Evolutionary conservation across 2,329 filamentous ascomycete species (phyloP).

Genomic region (Penicillium frequentans): DNA sequence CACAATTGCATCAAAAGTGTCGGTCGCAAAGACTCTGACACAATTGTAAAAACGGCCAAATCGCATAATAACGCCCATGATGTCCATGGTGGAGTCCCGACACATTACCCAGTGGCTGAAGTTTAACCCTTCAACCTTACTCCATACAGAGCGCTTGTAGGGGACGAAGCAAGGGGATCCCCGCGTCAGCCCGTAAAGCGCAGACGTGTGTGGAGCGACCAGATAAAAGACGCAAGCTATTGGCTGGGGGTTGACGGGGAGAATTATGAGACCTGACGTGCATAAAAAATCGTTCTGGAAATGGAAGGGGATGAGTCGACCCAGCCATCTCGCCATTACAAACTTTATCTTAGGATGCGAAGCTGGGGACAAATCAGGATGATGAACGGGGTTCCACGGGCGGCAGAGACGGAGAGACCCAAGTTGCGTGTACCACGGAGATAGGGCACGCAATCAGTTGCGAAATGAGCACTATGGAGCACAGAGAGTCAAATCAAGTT

Average conservation of each 20-base stretch:
- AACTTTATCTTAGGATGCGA: slow-evolving; percentile 17
- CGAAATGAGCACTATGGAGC: neutral
- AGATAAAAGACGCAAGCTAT: neutral
- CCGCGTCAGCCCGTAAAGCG: neutral
- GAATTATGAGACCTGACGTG: slow-evolving; percentile 2
- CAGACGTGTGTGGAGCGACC: neutral
- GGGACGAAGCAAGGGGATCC: slow-evolving; percentile 20
- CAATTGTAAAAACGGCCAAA: slow-evolving; percentile 20
- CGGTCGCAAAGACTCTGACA: slow-evolving; percentile 2
- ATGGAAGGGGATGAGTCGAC: slow-evolving; percentile 1
- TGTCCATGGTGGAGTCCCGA: neutral
- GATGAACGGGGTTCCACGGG: slow-evolving; percentile 13
- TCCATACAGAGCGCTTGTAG: slow-evolving; percentile 7
- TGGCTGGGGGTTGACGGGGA: neutral
- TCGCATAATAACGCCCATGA: slow-evolving; percentile 13
- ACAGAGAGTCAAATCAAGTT: slow-evolving; percentile 8
- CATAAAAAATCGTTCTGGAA: slow-evolving; percentile 9
- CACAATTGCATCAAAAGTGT: neutral
- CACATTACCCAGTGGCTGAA: slow-evolving; percentile 13
- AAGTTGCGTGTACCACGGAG: slow-evolving; percentile 11
- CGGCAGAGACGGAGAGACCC: slow-evolving; percentile 4
- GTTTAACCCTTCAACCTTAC: slow-evolving; percentile 17
- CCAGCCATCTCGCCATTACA: slow-evolving; percentile 13
- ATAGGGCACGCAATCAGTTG: neutral
- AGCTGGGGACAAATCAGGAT: slow-evolving; percentile 17